These are phyloP conservation scores for Mycena indigotica DNA, from an alignment of 768 basidiomycete species.

Conservation along the genomic window DNA sequence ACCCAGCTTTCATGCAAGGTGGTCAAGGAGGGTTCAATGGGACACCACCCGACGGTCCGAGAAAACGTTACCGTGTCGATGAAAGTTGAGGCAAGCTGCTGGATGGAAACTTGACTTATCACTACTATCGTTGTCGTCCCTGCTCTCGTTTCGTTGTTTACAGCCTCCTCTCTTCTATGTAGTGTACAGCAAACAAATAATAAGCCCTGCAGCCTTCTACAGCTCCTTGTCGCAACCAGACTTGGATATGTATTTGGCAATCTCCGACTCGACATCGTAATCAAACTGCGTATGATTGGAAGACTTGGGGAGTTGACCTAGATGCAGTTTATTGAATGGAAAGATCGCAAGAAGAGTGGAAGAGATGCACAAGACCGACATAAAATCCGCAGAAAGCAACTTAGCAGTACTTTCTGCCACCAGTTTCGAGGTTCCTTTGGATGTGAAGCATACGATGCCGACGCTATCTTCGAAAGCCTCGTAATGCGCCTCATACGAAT, in stretches of 20 bases:
- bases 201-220: neutral
- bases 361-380: slow-evolving; percentile 30
- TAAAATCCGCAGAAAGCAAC: slow-evolving; percentile 35
- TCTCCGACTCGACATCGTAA: slow-evolving; percentile 31
- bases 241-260: slow-evolving; percentile 26
- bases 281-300: slow-evolving; percentile 29
- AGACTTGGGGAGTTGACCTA: slow-evolving; percentile 36
- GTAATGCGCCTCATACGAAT: slow-evolving; percentile 37
- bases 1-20: slow-evolving; percentile 70
- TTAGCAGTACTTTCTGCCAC: slow-evolving; percentile 36
- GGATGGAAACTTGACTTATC: slow-evolving; percentile 3
- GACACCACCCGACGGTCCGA: slow-evolving; percentile 45
- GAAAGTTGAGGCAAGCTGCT: slow-evolving; percentile 38
- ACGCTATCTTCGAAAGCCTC: slow-evolving; percentile 34
- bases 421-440: slow-evolving; percentile 34
- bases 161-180: slow-evolving; percentile 12
- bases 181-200: neutral
- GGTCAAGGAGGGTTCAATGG: slow-evolving; percentile 37
- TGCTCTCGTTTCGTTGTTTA: slow-evolving; percentile 7
- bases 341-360: neutral
- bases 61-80: slow-evolving; percentile 59
- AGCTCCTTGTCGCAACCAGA: slow-evolving; percentile 13
- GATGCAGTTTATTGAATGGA: neutral
- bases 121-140: neutral
- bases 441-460: slow-evolving; percentile 30